Conservation (phyloP, 108 stramenopile genomes). For the Seminavis robusta region DNA sequence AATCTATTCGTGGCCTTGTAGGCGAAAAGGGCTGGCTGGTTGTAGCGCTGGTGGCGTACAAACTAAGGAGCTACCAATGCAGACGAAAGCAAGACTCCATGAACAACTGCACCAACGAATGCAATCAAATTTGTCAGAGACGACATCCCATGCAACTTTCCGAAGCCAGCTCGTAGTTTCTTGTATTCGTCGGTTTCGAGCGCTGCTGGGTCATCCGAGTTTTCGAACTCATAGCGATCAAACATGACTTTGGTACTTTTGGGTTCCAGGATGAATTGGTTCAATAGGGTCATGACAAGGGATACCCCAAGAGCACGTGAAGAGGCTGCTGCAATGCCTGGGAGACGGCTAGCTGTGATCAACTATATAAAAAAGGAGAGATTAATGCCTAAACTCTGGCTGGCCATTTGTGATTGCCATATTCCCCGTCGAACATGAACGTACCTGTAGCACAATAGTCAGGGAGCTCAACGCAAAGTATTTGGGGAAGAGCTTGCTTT, state of each 20-base stretch:
- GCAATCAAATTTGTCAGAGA: constrained; percentile 63
- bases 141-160: constrained; percentile 75
- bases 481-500: constrained; percentile 75
- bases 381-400: too few species aligned
- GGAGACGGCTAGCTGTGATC: too few species aligned
- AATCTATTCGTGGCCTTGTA: too few species aligned
- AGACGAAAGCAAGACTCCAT: constrained; percentile 44
- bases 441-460: constrained; percentile 48
- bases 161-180: constrained; percentile 39
- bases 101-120: constrained; percentile 56
- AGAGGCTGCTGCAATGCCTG: too few species aligned
- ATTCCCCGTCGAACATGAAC: constrained; percentile 26
- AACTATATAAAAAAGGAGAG: too few species aligned
- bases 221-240: constrained; percentile 55
- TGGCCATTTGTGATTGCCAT: too few species aligned
- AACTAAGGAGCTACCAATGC: too few species aligned
- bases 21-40: too few species aligned
- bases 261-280: constrained; percentile 71
- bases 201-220: constrained; percentile 24
- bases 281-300: constrained; percentile 51
- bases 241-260: constrained; percentile 61
- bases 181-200: constrained; percentile 59
- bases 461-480: constrained; percentile 65
- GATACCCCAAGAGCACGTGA: constrained; percentile 36
- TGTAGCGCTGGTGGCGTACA: too few species aligned